These are phyloP conservation scores for Verticillium albo-atrum DNA, from an alignment of 2,329 filamentous ascomycete species.

Conservation along the genomic window DNA sequence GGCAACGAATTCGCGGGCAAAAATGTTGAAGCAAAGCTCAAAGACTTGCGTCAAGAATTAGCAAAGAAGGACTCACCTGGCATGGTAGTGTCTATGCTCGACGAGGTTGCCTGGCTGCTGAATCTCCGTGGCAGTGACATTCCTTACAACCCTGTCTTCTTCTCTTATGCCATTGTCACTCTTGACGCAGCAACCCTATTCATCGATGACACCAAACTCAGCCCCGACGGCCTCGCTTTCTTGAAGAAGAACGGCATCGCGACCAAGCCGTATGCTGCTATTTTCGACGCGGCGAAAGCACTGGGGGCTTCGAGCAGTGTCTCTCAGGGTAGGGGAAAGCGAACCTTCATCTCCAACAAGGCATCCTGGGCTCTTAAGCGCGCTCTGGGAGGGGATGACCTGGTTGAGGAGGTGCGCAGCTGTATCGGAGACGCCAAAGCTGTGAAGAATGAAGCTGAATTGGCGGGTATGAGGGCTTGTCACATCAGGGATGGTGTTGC, in stretches of 20 bases:
- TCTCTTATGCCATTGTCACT: slow-evolving; percentile 90
- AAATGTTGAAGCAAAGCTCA: slow-evolving; percentile 74
- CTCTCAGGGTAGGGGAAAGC: slow-evolving; percentile 35
- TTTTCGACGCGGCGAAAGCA: slow-evolving; percentile 72
- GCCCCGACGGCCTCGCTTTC: slow-evolving; percentile 62
- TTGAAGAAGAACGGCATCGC: slow-evolving; percentile 65
- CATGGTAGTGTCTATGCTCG: slow-evolving; percentile 89
- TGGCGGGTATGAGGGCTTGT: slow-evolving; percentile 89
- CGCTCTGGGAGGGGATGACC: slow-evolving; percentile 77
- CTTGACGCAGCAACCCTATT: slow-evolving; percentile 74
- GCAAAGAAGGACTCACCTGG: slow-evolving; percentile 84
- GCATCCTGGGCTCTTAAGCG: slow-evolving; percentile 91
- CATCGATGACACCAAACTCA: slow-evolving; percentile 75
- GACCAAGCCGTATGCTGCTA: slow-evolving; percentile 75
- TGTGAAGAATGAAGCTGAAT: slow-evolving; percentile 84
- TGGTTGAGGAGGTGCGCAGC: slow-evolving; percentile 82
- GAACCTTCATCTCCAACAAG: slow-evolving; percentile 82
- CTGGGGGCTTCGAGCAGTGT: slow-evolving; percentile 32
- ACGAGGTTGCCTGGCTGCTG: slow-evolving; percentile 98
- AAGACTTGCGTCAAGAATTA: slow-evolving; percentile 83
- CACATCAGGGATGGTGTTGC: slow-evolving; percentile 92
- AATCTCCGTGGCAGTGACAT: slow-evolving; percentile 94
- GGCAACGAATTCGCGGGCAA: slow-evolving; percentile 75
- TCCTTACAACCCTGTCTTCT: slow-evolving; percentile 97
- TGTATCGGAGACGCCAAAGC: slow-evolving; percentile 89